phyloP scores from a whole-genome alignment of 2,329 filamentous ascomycete species.

The Xylaria sp. region DNA sequence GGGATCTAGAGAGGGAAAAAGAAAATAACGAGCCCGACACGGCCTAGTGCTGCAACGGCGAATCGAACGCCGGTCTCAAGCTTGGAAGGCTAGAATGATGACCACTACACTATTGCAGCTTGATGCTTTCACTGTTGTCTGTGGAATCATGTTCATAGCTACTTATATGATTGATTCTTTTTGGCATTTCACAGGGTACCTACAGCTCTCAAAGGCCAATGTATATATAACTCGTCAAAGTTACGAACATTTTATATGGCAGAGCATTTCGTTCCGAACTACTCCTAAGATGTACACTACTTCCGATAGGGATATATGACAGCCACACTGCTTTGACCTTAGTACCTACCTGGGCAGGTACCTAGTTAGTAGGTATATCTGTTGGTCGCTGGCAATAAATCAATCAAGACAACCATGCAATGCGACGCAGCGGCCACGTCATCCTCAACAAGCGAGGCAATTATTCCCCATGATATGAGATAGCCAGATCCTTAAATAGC shows the following conservation, averaged over 20 bases:
- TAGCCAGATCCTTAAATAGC: not conserved
- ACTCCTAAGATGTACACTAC: too few relatives aligned
- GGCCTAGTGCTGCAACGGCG: constrained; percentile 15
- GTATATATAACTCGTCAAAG: too few relatives aligned
- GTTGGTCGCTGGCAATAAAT: not conserved
- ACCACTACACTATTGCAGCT: constrained; percentile 16
- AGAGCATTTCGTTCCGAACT: too few relatives aligned
- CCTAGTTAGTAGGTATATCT: too few relatives aligned
- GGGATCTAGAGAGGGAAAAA: not conserved
- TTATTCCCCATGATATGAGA: not conserved
- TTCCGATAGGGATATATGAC: not conserved
- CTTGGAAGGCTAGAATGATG: constrained; percentile 24
- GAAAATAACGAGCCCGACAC: not conserved
- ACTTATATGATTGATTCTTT: too few relatives aligned
- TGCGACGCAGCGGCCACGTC: not conserved
- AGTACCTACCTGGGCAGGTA: too few relatives aligned
- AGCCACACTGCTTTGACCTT: not conserved
- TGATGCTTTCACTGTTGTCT: not conserved
- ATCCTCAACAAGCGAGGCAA: constrained; percentile 1
- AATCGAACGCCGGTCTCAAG: constrained; percentile 24
- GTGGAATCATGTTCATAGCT: too few relatives aligned
- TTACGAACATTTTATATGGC: too few relatives aligned
- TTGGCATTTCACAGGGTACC: too few relatives aligned
- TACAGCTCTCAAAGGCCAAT: too few relatives aligned
- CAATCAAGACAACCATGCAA: not conserved